A percentile compares a stretch with the other conserved stretches of the same genome.
These are phyloP conservation scores for Spongiforma sp. DNA, from an alignment of 1,284 basidiomycete species.

Conservation along the genomic window DNA sequence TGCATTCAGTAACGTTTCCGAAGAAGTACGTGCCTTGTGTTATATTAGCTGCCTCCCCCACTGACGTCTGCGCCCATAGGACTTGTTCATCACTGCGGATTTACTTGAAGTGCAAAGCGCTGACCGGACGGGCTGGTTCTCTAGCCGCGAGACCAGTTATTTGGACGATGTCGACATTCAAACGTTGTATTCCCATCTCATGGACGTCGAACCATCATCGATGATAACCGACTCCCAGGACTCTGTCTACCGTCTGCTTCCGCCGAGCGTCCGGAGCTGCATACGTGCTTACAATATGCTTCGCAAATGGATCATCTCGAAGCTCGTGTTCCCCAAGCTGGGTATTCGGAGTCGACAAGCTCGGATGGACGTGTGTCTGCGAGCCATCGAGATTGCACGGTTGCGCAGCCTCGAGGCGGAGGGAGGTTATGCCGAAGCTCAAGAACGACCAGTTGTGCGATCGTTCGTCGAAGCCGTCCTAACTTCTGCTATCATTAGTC, in stretches of 20 bases:
- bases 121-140: constrained; percentile 80
- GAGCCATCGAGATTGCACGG: constrained; percentile 72
- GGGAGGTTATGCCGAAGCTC: constrained; percentile 33
- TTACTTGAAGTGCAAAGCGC: constrained; percentile 78
- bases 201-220: constrained; percentile 71
- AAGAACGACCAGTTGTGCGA: constrained; percentile 64
- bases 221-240: constrained; percentile 75
- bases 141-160: constrained; percentile 53
- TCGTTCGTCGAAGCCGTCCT: constrained; percentile 80
- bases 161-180: constrained; percentile 73
- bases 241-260: constrained; percentile 70
- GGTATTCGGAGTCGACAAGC: constrained; percentile 67
- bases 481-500: constrained; percentile 71
- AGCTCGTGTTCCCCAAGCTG: constrained; percentile 64
- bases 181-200: constrained; percentile 71
- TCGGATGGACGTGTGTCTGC: constrained; percentile 72
- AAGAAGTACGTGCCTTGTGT: constrained; percentile 58
- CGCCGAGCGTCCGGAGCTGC: constrained; percentile 73
- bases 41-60: constrained; percentile 1
- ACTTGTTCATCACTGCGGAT: constrained; percentile 75
- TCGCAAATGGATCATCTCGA: constrained; percentile 77
- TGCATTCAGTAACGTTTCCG: constrained; percentile 72
- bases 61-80: constrained; percentile 45
- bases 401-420: constrained; percentile 56
- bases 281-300: constrained; percentile 75